Conservation (phyloP, 805 yeast genomes). For the Alloascoidea hylecoeti region DNA sequence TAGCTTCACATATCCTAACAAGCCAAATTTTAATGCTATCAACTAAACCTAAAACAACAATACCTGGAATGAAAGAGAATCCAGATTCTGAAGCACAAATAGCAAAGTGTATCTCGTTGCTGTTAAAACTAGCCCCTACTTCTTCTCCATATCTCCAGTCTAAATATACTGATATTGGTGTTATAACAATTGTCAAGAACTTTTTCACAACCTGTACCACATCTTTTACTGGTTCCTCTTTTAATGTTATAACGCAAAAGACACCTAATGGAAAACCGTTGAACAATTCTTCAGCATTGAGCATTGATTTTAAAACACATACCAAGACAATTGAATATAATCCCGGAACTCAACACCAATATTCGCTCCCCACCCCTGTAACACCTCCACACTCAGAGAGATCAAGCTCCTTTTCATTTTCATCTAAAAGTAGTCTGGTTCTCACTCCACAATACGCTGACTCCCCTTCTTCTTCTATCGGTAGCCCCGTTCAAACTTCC, state of each 20-base stretch:
- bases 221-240: neutral
- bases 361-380: neutral
- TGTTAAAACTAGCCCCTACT: neutral
- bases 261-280: neutral
- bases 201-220: neutral
- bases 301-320: neutral
- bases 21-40: neutral
- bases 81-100: neutral
- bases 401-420: neutral
- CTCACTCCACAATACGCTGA: neutral
- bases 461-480: neutral
- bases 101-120: neutral
- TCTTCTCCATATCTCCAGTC: neutral
- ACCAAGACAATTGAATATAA: neutral
- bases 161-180: neutral
- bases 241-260: neutral
- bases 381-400: neutral
- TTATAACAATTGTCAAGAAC: neutral
- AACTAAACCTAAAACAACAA: neutral
- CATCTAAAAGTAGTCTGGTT: neutral
- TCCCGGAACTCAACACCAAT: neutral
- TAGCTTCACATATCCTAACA: constrained; percentile 19
- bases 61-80: neutral
- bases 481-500: neutral
- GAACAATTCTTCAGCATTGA: neutral